These are phyloP conservation scores for Debaryomyces sp. DNA, from an alignment of 1,139 yeast species.

Conservation along the genomic window DNA sequence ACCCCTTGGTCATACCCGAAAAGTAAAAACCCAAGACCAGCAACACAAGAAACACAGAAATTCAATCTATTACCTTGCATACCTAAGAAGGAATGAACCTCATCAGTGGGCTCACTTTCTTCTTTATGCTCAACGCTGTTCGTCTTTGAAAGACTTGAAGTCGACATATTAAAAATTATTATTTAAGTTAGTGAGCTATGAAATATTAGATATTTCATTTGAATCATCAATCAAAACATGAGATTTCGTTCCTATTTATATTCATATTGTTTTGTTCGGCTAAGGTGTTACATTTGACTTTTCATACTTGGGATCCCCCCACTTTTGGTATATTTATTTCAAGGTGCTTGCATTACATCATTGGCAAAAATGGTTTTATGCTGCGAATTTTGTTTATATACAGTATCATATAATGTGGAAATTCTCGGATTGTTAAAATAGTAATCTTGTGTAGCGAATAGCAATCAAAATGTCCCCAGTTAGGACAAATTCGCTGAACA, in stretches of 20 bases:
- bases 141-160: background rate
- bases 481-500: background rate
- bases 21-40: slow-evolving; percentile 35
- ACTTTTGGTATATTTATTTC: background rate
- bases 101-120: background rate
- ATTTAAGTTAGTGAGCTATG: background rate
- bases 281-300: background rate
- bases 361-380: background rate
- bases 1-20: slow-evolving; percentile 57
- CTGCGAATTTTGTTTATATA: background rate
- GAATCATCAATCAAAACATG: background rate
- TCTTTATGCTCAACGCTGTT: background rate
- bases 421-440: slow-evolving; percentile 1
- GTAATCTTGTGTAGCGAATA: background rate
- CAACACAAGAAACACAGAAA: slow-evolving; percentile 28
- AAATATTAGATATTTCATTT: background rate
- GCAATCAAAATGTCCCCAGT: slow-evolving; percentile 1
- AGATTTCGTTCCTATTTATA: slow-evolving; percentile 1
- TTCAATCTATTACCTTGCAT: slow-evolving; percentile 29
- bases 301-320: background rate
- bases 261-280: background rate
- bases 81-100: slow-evolving; percentile 23
- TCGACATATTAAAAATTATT: background rate
- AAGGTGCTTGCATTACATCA: background rate
- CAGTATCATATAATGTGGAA: background rate